phyloP scores from a whole-genome alignment of 2,329 filamentous ascomycete genomes.

The Hymenoscyphus occultus region DNA sequence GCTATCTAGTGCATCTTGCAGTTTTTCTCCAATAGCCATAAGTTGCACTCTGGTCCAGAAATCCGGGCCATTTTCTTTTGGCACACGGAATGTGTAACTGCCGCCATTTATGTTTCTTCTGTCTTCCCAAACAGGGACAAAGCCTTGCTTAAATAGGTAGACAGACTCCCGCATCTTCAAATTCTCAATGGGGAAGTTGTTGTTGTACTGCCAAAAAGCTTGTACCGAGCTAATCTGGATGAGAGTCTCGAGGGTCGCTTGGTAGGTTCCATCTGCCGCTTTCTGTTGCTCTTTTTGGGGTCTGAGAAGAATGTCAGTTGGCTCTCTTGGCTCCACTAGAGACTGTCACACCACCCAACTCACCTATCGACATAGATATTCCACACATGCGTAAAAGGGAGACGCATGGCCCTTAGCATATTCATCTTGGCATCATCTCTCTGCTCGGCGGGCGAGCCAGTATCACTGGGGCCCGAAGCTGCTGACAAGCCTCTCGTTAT shows the following conservation, averaged over 20 bases:
- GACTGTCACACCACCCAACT: conserved; percentile 20
- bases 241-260: conserved; percentile 54
- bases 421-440: conserved; percentile 81
- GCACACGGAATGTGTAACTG: conserved; percentile 88
- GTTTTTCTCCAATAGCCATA: conserved; percentile 77
- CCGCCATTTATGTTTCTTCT: conserved; percentile 81
- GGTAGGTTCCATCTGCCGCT: conserved; percentile 37
- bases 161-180: conserved; percentile 75
- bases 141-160: conserved; percentile 76
- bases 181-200: conserved; percentile 74
- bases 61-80: conserved; percentile 68
- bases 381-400: conserved; percentile 80
- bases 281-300: conserved; percentile 37
- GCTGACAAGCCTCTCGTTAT: conserved; percentile 62
- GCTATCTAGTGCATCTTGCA: conserved; percentile 67
- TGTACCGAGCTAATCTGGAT: conserved; percentile 74
- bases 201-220: conserved; percentile 81
- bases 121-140: conserved; percentile 79
- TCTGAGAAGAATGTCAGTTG: conserved; percentile 23
- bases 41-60: conserved; percentile 82
- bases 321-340: background rate
- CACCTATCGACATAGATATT: conserved; percentile 66
- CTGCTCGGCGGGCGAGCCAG: conserved; percentile 66
- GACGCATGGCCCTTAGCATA: conserved; percentile 70
- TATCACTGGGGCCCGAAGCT: conserved; percentile 58